phyloP scores from a whole-genome alignment of 805 yeast genomes.

The Cyberlindnera mycetangii region DNA sequence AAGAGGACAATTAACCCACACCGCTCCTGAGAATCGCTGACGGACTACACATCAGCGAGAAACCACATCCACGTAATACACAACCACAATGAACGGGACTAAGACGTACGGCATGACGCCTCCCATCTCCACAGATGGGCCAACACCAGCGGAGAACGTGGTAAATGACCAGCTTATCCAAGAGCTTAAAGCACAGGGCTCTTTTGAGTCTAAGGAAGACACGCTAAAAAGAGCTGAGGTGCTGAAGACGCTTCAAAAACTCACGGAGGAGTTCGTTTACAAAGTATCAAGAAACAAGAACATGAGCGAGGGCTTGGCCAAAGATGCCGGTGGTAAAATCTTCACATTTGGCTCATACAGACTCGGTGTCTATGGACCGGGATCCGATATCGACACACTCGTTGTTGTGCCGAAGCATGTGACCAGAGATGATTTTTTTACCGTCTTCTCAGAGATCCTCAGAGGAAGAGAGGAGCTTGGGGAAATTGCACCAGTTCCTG shows the following conservation, averaged over 20 bases:
- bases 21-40: background rate
- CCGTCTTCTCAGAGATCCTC: conserved; percentile 68
- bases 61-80: background rate
- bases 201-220: conserved; percentile 85
- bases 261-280: conserved; percentile 80
- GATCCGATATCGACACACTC: conserved; percentile 94
- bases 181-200: conserved; percentile 78
- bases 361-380: conserved; percentile 96
- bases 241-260: conserved; percentile 62
- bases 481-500: conserved; percentile 91
- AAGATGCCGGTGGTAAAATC: conserved; percentile 96
- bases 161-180: conserved; percentile 73
- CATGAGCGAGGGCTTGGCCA: conserved; percentile 97
- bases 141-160: conserved; percentile 74
- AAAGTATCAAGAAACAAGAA: conserved; percentile 76
- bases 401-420: conserved; percentile 98
- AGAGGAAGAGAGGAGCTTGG: conserved; percentile 77
- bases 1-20: background rate
- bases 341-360: conserved; percentile 94
- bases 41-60: background rate
- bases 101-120: conserved; percentile 30
- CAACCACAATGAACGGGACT: conserved; percentile 5
- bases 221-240: conserved; percentile 80
- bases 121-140: conserved; percentile 83
- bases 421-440: conserved; percentile 83